These are phyloP conservation scores for Carex sylvatica DNA, from an alignment of 202 grass and related monocot genomes.

Conservation along the genomic window DNA sequence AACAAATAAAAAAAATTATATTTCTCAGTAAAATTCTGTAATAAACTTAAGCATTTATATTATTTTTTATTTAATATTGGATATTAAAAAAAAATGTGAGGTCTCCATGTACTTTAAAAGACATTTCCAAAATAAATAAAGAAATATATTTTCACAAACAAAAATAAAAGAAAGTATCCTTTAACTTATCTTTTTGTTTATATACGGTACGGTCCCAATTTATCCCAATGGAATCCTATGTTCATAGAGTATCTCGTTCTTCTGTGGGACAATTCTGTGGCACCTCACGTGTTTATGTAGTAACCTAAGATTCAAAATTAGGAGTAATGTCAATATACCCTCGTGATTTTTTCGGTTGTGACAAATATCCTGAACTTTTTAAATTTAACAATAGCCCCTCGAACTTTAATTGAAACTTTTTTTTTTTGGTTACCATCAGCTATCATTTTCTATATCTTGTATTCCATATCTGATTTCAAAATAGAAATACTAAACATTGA, in stretches of 20 bases:
- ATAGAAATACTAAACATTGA: background rate
- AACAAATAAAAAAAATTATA: no score
- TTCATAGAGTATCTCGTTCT: slow-evolving; percentile 1
- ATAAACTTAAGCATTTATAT: no score
- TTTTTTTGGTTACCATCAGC: background rate
- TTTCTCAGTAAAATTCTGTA: no score
- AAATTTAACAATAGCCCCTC: background rate
- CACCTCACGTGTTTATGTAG: background rate
- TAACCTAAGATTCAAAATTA: background rate
- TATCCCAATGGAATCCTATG: slow-evolving; percentile 21
- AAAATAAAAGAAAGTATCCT: background rate
- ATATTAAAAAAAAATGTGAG: no score
- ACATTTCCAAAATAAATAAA: background rate
- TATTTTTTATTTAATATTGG: no score
- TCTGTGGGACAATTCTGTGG: background rate
- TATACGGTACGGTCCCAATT: background rate
- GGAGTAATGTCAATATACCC: background rate
- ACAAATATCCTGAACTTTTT: background rate
- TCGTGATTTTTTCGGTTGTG: background rate
- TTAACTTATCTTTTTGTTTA: slow-evolving; percentile 16
- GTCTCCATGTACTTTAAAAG: no score
- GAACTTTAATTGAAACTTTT: background rate
- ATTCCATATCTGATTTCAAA: background rate
- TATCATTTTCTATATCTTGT: background rate
- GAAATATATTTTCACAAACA: background rate